Conservation (phyloP, 1,284 basidiomycete genomes). For the Schizopora paradoxa region DNA sequence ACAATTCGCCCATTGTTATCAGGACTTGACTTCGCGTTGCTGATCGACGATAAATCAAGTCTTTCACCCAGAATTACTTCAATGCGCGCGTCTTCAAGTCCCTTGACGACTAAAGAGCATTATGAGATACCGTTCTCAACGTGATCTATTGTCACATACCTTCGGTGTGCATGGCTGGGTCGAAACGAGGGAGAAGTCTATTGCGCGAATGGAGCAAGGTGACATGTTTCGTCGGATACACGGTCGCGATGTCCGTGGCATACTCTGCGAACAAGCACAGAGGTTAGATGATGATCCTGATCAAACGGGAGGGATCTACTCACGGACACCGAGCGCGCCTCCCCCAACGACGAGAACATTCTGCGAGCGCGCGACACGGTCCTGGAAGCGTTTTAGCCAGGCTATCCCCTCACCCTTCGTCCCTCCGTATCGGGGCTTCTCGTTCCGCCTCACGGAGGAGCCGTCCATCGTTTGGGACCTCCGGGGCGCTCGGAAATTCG, state of each 20-base stretch:
- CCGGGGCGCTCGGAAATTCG: too few relatives aligned
- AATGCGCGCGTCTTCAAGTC: constrained; percentile 39
- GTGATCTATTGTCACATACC: constrained; percentile 29
- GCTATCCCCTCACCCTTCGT: constrained; percentile 42
- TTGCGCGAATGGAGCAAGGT: constrained; percentile 65
- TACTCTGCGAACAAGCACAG: constrained; percentile 52
- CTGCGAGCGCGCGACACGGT: constrained; percentile 35
- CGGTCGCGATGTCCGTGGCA: constrained; percentile 61
- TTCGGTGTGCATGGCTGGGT: constrained; percentile 50
- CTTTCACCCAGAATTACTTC: constrained; percentile 52
- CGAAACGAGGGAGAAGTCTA: constrained; percentile 55
- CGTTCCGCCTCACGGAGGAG: too few relatives aligned
- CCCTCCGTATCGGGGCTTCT: constrained; percentile 36
- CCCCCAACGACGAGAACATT: constrained; percentile 55
- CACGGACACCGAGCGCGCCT: constrained; percentile 59
- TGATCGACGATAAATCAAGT: constrained; percentile 40
- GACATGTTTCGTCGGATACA: constrained; percentile 52
- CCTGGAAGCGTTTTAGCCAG: constrained; percentile 45
- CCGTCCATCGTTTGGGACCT: too few relatives aligned
- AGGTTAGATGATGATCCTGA: constrained; percentile 7
- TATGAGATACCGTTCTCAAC: background rate
- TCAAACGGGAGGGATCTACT: constrained; percentile 23
- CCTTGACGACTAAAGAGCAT: constrained; percentile 31
- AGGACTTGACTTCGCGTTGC: constrained; percentile 23
- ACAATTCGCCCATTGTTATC: constrained; percentile 37